Conservation (phyloP, 208 protist species). For the Leptomonas seymouri region DNA sequence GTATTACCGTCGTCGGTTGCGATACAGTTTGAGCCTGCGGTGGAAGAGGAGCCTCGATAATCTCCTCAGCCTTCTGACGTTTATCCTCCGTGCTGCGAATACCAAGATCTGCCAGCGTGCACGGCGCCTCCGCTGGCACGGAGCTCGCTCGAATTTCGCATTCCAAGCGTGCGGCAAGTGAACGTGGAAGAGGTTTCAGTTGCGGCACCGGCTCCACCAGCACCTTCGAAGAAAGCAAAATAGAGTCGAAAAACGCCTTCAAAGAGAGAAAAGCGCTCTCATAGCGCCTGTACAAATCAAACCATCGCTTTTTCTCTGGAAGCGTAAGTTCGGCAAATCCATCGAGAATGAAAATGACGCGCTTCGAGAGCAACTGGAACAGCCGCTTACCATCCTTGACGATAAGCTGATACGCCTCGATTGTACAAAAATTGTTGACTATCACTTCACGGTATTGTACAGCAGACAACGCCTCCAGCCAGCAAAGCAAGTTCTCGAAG, state of each 20-base stretch:
- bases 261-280: conserved; percentile 33
- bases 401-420: conserved; percentile 69
- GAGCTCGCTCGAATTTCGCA: conserved; percentile 41
- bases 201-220: conserved; percentile 57
- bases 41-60: background rate
- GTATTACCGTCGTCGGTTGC: background rate
- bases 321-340: conserved; percentile 60
- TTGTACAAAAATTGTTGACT: conserved; percentile 79
- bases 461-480: conserved; percentile 38
- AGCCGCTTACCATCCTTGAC: conserved; percentile 65
- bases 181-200: conserved; percentile 55
- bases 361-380: conserved; percentile 66
- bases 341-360: conserved; percentile 64
- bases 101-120: conserved; percentile 58
- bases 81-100: conserved; percentile 33
- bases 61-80: conserved; percentile 17
- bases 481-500: conserved; percentile 44
- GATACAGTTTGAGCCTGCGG: background rate
- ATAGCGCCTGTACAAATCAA: conserved; percentile 44
- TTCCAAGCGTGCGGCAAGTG: conserved; percentile 46
- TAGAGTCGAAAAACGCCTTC: conserved; percentile 54
- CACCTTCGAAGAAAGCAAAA: conserved; percentile 48
- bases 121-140: conserved; percentile 32
- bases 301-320: conserved; percentile 50
- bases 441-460: conserved; percentile 59